A percentile compares a stretch with the other conserved stretches of the same genome.
Conservation (phyloP, 2,329 filamentous ascomycete genomes). For the Trichoderma koningiopsis region DNA sequence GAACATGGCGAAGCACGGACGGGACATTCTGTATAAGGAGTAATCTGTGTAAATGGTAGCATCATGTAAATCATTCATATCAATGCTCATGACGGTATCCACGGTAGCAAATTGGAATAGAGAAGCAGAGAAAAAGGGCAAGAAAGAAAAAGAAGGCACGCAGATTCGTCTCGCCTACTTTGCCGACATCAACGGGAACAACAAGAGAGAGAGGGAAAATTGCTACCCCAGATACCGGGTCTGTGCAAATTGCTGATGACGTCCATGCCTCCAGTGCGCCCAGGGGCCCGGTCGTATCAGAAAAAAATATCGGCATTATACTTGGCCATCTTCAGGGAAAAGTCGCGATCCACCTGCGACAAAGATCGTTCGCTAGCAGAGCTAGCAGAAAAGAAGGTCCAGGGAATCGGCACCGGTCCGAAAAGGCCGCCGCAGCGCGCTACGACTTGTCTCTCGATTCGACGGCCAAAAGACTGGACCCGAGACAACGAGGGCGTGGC, state of each 20-base stretch:
- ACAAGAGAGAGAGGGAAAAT: background rate
- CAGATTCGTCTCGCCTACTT: background rate
- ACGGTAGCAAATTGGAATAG: background rate
- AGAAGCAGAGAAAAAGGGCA: background rate
- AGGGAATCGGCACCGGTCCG: constrained; percentile 7
- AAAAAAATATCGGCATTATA: constrained; percentile 7
- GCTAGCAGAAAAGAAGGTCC: background rate
- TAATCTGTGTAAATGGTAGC: background rate
- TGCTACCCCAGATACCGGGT: constrained; percentile 16
- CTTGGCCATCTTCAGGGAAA: background rate
- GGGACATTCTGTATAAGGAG: background rate
- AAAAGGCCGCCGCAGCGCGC: constrained; percentile 7
- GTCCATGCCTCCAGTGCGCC: background rate
- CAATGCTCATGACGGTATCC: background rate
- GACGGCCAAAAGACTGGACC: background rate
- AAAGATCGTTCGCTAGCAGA: constrained; percentile 3
- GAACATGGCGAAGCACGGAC: background rate
- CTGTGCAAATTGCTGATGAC: constrained; percentile 23
- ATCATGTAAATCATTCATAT: background rate
- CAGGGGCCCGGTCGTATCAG: constrained; percentile 12
- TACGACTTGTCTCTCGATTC: constrained; percentile 17
- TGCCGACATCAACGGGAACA: background rate
- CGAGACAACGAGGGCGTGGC: constrained; percentile 9
- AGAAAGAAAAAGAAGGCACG: background rate
- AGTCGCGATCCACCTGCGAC: constrained; percentile 14